phyloP scores from a whole-genome alignment of 352 stramenopile genomes.

The Phytophthora idaei region DNA sequence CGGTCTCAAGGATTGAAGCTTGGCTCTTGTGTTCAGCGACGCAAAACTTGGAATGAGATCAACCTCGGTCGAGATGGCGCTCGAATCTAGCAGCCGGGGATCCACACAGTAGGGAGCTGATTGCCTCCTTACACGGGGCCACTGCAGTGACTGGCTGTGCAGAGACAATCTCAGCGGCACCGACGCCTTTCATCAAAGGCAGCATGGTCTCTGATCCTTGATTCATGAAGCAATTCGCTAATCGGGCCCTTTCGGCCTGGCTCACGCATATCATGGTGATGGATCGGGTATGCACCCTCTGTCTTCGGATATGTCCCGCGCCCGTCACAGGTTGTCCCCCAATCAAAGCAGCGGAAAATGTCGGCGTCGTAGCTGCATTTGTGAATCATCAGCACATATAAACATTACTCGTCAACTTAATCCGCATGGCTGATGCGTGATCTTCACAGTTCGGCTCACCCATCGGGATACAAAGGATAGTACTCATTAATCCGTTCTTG shows the following conservation, averaged over 20 bases:
- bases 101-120: background rate
- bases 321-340: background rate
- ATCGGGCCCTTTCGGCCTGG: background rate
- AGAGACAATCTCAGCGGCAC: too few relatives aligned
- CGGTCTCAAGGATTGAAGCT: background rate
- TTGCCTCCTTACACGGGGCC: background rate
- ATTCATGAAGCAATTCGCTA: background rate
- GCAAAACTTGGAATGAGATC: constrained; percentile 16
- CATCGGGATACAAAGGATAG: too few relatives aligned
- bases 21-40: constrained; percentile 1
- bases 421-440: background rate
- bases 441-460: too few relatives aligned
- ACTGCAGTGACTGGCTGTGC: too few relatives aligned
- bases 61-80: background rate
- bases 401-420: background rate
- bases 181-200: too few relatives aligned
- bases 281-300: background rate
- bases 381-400: background rate
- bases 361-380: background rate
- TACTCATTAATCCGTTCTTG: too few relatives aligned
- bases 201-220: background rate
- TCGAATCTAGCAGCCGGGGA: background rate
- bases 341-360: background rate
- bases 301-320: too few relatives aligned
- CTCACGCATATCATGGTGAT: background rate